Evolutionary conservation across 202 grass and related monocot species (phyloP).

Genomic region (Brachypodium distachyon): DNA sequence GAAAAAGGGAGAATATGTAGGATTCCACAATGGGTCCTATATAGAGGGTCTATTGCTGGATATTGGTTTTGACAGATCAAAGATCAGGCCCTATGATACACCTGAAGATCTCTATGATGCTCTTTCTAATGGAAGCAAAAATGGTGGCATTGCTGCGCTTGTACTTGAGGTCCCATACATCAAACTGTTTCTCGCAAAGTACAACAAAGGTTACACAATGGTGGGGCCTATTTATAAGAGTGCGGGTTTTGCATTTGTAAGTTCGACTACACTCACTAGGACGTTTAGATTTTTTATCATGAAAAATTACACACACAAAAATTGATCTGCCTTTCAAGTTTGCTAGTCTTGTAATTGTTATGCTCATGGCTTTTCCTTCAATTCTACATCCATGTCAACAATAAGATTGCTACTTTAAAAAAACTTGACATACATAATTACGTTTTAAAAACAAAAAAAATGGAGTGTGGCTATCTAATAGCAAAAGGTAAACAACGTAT

Average conservation of each 20-base stretch:
- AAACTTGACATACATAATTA: too few relatives aligned
- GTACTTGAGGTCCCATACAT: constrained; percentile 40
- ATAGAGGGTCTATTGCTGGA: neutral
- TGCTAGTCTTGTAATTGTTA: neutral
- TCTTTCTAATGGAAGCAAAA: constrained; percentile 32
- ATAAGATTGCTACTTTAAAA: too few relatives aligned
- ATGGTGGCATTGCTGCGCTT: constrained; percentile 36
- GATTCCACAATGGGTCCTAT: constrained; percentile 29
- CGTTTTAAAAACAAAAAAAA: neutral
- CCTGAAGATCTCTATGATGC: constrained; percentile 13
- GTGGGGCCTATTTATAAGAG: constrained; percentile 28
- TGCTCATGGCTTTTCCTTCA: neutral
- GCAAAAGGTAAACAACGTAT: neutral
- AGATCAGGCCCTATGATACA: neutral
- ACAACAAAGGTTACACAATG: constrained; percentile 37
- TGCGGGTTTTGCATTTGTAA: constrained; percentile 26
- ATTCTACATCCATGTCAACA: neutral
- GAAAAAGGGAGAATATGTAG: constrained; percentile 29
- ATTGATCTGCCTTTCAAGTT: neutral
- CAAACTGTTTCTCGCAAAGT: constrained; percentile 33
- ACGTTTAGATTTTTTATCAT: neutral
- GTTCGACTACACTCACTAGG: neutral
- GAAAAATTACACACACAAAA: neutral
- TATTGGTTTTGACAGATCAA: constrained; percentile 26
- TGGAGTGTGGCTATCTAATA: neutral